A percentile compares a stretch with the other conserved stretches of the same genome.
These are phyloP conservation scores for Magnolia officinalis DNA, from an alignment of 164 flowering plant genomes.

Conservation along the genomic window DNA sequence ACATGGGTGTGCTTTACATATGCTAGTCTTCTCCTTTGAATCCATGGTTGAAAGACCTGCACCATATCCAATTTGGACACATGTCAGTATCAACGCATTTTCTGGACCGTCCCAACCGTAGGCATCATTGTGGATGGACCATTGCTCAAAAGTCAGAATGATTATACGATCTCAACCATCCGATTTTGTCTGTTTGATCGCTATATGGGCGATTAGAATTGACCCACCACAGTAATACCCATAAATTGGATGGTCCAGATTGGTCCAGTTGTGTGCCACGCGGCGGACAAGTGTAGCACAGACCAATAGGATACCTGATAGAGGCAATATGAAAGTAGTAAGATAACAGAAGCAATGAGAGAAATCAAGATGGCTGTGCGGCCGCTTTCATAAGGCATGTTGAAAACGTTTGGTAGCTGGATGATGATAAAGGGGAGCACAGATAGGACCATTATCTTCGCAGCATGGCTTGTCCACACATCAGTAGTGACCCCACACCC, in stretches of 20 bases:
- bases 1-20: slow-evolving; percentile 77
- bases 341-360: slow-evolving; percentile 48
- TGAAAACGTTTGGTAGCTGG: slow-evolving; percentile 59
- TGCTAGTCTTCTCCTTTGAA: slow-evolving; percentile 62
- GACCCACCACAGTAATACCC: no score
- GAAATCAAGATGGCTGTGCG: slow-evolving; percentile 50
- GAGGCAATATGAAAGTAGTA: slow-evolving; percentile 64
- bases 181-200: no score
- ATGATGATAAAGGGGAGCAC: slow-evolving; percentile 83
- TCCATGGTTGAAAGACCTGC: slow-evolving; percentile 88
- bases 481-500: slow-evolving; percentile 79
- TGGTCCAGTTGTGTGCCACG: no score
- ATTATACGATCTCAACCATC: no score
- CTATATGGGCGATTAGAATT: no score
- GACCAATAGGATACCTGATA: slow-evolving; percentile 58
- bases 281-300: no score
- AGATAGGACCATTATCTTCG: slow-evolving; percentile 80
- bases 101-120: no score
- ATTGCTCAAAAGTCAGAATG: no score
- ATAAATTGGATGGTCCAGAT: no score
- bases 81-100: neutral
- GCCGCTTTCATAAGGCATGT: slow-evolving; percentile 55
- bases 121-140: no score
- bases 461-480: slow-evolving; percentile 78
- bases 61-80: neutral